phyloP scores from a whole-genome alignment of 108 stramenopile species.

The Stephanodiscus triporus region DNA sequence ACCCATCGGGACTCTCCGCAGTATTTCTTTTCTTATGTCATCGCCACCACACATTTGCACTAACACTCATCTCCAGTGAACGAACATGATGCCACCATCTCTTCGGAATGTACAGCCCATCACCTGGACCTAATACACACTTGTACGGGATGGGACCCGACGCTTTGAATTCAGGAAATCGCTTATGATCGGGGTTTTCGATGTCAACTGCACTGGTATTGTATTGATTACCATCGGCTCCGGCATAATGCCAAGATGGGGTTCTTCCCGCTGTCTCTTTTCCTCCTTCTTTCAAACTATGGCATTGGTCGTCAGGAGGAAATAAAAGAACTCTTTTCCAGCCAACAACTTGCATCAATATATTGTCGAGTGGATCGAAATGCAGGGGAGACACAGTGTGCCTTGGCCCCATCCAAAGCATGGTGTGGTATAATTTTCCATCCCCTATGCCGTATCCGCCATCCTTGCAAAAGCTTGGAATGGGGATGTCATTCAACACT shows the following conservation, averaged over 20 bases:
- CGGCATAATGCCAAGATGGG: slow-evolving; percentile 57
- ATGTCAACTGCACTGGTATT: slow-evolving; percentile 78
- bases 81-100: slow-evolving; percentile 84
- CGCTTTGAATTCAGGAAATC: slow-evolving; percentile 53
- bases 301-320: slow-evolving; percentile 23
- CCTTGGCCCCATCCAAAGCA: slow-evolving; percentile 82
- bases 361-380: slow-evolving; percentile 83
- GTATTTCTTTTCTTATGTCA: slow-evolving; percentile 19
- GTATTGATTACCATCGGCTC: slow-evolving; percentile 66
- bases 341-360: slow-evolving; percentile 75
- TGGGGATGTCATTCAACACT: slow-evolving; percentile 55
- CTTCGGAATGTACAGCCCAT: slow-evolving; percentile 71
- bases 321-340: slow-evolving; percentile 65
- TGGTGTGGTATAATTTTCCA: slow-evolving; percentile 66
- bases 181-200: slow-evolving; percentile 43
- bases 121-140: slow-evolving; percentile 63
- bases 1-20: not conserved
- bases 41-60: slow-evolving; percentile 86
- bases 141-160: slow-evolving; percentile 47
- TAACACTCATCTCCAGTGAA: slow-evolving; percentile 58
- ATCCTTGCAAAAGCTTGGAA: slow-evolving; percentile 63
- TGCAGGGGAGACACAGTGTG: slow-evolving; percentile 75
- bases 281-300: slow-evolving; percentile 1
- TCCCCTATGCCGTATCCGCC: slow-evolving; percentile 50
- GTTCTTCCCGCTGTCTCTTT: not conserved